Conservation (phyloP, 768 basidiomycete species). For the Boletellus ananas region DNA sequence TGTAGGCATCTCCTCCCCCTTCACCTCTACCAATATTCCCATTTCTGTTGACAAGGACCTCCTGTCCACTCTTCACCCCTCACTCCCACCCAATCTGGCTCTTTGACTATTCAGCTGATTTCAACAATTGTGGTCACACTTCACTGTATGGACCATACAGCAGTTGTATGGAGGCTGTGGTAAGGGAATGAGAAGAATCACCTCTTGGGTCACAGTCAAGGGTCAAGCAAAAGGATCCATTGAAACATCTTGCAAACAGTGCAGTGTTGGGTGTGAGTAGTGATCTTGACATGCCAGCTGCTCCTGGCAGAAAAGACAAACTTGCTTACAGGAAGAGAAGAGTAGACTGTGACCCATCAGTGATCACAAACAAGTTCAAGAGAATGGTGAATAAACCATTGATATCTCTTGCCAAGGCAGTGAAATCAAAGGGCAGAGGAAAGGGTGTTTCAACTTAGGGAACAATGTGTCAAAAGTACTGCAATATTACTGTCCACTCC, state of each 20-base stretch:
- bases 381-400: conserved; percentile 37
- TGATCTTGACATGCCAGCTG: conserved; percentile 45
- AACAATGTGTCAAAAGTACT: conserved; percentile 56
- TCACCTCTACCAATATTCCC: conserved; percentile 32
- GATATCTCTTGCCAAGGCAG: conserved; percentile 33
- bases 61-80: conserved; percentile 32
- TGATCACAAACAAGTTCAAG: conserved; percentile 47
- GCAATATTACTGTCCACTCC: conserved; percentile 37
- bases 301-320: conserved; percentile 35
- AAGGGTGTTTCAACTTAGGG: conserved; percentile 46
- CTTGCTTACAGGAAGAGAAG: conserved; percentile 61
- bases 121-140: conserved; percentile 20
- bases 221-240: conserved; percentile 42
- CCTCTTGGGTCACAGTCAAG: conserved; percentile 39
- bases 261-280: conserved; percentile 55
- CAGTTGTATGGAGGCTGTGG: conserved; percentile 49
- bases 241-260: conserved; percentile 48
- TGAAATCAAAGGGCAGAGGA: conserved; percentile 49
- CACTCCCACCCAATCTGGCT: conserved; percentile 33
- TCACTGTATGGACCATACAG: conserved; percentile 22
- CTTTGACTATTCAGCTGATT: conserved; percentile 28
- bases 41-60: conserved; percentile 34
- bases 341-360: conserved; percentile 42
- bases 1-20: conserved; percentile 38
- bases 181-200: conserved; percentile 54